A percentile compares a stretch with the other conserved stretches of the same genome.
Conservation (phyloP, 495 filamentous ascomycete genomes). For the Penicillium manginii region DNA sequence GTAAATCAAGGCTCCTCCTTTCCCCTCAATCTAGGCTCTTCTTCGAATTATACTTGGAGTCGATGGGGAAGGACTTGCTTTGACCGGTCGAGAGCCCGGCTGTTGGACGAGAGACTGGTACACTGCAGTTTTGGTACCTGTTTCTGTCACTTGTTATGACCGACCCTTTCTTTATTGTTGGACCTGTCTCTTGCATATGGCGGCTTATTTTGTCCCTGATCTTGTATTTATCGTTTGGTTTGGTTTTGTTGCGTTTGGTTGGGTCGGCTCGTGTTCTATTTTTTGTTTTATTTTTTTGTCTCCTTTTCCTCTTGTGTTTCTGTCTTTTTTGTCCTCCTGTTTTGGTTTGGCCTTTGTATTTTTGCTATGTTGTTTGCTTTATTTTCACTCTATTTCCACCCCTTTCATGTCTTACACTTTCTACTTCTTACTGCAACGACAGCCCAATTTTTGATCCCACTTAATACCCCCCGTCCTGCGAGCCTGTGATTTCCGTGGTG, state of each 20-base stretch:
- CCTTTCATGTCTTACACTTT: not conserved
- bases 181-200: not conserved
- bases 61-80: not conserved
- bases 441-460: no score
- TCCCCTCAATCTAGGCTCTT: no score
- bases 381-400: not conserved
- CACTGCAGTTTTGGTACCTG: not conserved
- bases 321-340: not conserved
- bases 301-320: no score
- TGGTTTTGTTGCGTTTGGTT: not conserved
- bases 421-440: no score
- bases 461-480: not conserved
- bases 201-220: not conserved
- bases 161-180: no score
- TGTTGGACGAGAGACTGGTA: not conserved
- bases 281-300: not conserved
- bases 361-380: not conserved
- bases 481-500: not conserved
- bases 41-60: not conserved
- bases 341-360: not conserved
- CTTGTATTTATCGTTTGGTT: not conserved
- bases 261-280: not conserved
- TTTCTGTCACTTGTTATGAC: not conserved
- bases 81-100: not conserved
- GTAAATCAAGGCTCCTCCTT: not conserved